Conservation (phyloP, 257 asterid species). For the Solanum pinnatisectum region DNA sequence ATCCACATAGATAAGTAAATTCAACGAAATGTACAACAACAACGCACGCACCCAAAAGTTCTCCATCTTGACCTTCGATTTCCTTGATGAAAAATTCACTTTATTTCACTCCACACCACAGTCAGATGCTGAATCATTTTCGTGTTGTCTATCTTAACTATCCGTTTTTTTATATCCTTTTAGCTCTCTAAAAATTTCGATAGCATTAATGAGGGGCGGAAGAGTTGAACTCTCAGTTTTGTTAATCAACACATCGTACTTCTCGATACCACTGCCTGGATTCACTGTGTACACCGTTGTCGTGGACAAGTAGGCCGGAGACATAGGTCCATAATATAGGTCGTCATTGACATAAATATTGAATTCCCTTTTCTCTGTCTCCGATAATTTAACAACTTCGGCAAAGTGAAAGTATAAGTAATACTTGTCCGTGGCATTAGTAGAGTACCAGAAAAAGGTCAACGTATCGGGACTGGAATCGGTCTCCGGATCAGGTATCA, state of each 20-base stretch:
- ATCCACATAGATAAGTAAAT: neutral
- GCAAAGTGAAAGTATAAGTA: slow-evolving; percentile 10
- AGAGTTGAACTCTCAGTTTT: neutral
- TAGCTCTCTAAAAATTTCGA: neutral
- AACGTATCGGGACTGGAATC: neutral
- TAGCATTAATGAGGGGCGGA: slow-evolving; percentile 9
- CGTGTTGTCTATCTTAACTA: neutral
- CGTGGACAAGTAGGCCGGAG: neutral
- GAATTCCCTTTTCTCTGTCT: slow-evolving; percentile 1
- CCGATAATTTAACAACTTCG: neutral
- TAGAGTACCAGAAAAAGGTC: neutral
- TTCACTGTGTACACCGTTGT: neutral
- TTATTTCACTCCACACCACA: neutral
- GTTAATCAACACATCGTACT: neutral
- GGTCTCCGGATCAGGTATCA: neutral
- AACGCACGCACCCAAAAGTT: neutral
- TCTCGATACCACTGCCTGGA: neutral
- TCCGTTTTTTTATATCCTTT: neutral
- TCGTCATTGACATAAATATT: neutral
- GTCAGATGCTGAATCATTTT: neutral
- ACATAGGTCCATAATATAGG: neutral
- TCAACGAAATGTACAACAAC: neutral
- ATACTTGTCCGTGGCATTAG: neutral
- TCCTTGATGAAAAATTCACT: neutral
- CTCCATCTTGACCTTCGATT: neutral